These are phyloP conservation scores for Annulohypoxylon bovei DNA, from an alignment of 495 filamentous ascomycete genomes.

Conservation along the genomic window DNA sequence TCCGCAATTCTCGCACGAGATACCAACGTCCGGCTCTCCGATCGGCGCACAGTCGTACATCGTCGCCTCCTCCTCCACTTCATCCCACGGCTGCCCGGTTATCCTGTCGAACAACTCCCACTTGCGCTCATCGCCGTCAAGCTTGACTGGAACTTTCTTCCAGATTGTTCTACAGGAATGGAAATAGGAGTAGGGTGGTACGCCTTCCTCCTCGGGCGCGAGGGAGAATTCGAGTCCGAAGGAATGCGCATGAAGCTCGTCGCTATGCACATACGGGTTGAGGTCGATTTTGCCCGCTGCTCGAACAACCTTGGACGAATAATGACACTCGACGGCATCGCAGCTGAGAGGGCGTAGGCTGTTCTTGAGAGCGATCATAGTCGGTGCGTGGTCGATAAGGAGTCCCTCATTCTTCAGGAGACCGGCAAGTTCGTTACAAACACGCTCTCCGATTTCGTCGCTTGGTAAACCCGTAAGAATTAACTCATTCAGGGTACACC, in stretches of 20 bases:
- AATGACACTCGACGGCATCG: conserved; percentile 22
- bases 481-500: conserved; percentile 56
- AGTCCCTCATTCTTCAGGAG: conserved; percentile 59
- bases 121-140: conserved; percentile 46
- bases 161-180: conserved; percentile 53
- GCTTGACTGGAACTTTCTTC: conserved; percentile 52
- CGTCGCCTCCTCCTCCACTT: conserved; percentile 43
- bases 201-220: conserved; percentile 52
- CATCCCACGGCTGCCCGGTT: conserved; percentile 46
- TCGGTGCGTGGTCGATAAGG: conserved; percentile 47
- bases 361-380: conserved; percentile 47
- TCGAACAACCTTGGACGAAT: conserved; percentile 47
- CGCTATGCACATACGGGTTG: conserved; percentile 25
- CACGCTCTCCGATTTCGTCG: conserved; percentile 47
- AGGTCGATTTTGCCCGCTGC: conserved; percentile 40
- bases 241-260: conserved; percentile 31
- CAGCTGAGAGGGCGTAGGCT: conserved; percentile 43
- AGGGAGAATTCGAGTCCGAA: conserved; percentile 41
- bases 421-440: conserved; percentile 49
- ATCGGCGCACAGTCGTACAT: conserved; percentile 38
- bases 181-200: conserved; percentile 50
- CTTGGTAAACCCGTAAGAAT: conserved; percentile 54
- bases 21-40: conserved; percentile 44
- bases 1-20: conserved; percentile 51
- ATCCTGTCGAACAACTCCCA: conserved; percentile 58